phyloP scores from a whole-genome alignment of 768 basidiomycete genomes.

The Megacollybia marginata region DNA sequence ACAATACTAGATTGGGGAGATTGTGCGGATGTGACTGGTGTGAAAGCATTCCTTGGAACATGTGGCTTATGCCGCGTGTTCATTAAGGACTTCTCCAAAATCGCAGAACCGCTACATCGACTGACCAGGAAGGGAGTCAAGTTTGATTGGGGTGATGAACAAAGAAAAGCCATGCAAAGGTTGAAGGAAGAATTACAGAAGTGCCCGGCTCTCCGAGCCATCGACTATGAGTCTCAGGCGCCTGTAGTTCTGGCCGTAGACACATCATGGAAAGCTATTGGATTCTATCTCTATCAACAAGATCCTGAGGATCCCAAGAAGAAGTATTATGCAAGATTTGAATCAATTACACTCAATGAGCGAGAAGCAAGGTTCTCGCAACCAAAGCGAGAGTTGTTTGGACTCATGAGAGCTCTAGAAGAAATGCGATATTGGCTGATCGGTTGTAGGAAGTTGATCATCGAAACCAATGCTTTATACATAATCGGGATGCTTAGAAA shows the following conservation, averaged over 20 bases:
- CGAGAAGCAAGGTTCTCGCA: constrained; percentile 10
- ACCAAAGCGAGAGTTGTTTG: constrained; percentile 14
- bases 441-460: background rate
- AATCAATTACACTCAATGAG: constrained; percentile 24
- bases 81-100: constrained; percentile 14
- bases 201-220: constrained; percentile 14
- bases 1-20: constrained; percentile 14
- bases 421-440: background rate
- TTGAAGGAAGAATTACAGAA: constrained; percentile 12
- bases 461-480: constrained; percentile 19
- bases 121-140: no score
- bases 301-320: constrained; percentile 7
- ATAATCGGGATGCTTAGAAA: constrained; percentile 18
- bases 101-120: constrained; percentile 11
- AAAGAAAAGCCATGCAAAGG: constrained; percentile 8
- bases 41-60: constrained; percentile 14
- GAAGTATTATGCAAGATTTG: constrained; percentile 15
- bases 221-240: constrained; percentile 19
- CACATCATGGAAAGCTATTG: constrained; percentile 15
- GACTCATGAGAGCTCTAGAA: constrained; percentile 7
- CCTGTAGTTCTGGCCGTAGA: constrained; percentile 24
- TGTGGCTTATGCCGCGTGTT: constrained; percentile 9
- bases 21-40: constrained; percentile 7
- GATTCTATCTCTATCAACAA: constrained; percentile 16
- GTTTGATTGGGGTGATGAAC: constrained; percentile 12